Evolutionary conservation across 306 rosid genomes (phyloP).

Genomic region (Lotus japonicus): DNA sequence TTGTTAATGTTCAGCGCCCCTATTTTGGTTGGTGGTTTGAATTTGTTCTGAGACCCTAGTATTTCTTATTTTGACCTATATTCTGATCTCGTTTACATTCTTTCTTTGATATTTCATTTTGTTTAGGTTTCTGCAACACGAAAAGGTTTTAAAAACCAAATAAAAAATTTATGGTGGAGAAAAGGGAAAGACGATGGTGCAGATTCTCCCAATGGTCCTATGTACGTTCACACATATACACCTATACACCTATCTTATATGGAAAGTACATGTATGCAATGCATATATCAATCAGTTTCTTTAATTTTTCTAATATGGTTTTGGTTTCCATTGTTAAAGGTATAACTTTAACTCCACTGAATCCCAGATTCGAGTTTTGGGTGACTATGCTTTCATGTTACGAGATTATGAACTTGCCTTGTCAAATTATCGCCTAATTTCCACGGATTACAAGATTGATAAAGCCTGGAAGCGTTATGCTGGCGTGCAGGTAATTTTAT

Average conservation of each 20-base stretch:
- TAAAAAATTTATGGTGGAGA: slow-evolving; percentile 98
- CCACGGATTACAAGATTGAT: slow-evolving; percentile 98
- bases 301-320: slow-evolving; percentile 29
- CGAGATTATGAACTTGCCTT: slow-evolving; percentile 95
- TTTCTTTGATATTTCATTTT: slow-evolving; percentile 16
- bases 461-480: slow-evolving; percentile 99
- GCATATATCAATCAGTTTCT: slow-evolving; percentile 11
- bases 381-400: slow-evolving; percentile 98
- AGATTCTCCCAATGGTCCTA: slow-evolving; percentile 71
- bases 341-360: slow-evolving; percentile 85
- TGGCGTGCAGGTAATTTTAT: slow-evolving; percentile 79
- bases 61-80: slow-evolving; percentile 18
- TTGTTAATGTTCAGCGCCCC: slow-evolving; percentile 13
- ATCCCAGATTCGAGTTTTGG: slow-evolving; percentile 94
- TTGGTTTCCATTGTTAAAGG: slow-evolving; percentile 52
- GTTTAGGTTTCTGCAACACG: slow-evolving; percentile 87
- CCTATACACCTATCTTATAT: slow-evolving; percentile 12
- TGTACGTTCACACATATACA: slow-evolving; percentile 40
- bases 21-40: slow-evolving; percentile 2
- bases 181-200: slow-evolving; percentile 90
- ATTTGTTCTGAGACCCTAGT: neutral
- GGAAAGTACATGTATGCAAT: slow-evolving; percentile 18
- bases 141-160: slow-evolving; percentile 90
- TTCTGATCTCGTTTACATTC: slow-evolving; percentile 4
- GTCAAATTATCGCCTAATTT: slow-evolving; percentile 91